Evolutionary conservation across 805 yeast genomes (phyloP).

Genomic region (Grigorovia yakushimaensis): DNA sequence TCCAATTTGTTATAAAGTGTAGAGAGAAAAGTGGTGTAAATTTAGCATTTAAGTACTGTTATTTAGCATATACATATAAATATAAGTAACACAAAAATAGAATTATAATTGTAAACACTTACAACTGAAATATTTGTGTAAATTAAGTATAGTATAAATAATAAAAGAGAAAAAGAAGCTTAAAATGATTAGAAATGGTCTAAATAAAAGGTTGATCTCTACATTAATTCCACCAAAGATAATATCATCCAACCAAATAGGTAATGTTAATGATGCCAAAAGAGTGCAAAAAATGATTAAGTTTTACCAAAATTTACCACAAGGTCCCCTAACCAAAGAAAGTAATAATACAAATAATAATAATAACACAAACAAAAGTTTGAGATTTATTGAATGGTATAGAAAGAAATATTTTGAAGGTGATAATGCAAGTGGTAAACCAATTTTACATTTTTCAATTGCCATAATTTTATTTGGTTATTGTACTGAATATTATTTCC

Average conservation of each 20-base stretch:
- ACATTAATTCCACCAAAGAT: slow-evolving; percentile 98
- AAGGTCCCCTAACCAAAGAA: slow-evolving; percentile 77
- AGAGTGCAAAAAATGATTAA: slow-evolving; percentile 91
- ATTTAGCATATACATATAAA: no score
- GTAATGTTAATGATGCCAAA: slow-evolving; percentile 93
- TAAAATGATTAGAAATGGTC: slow-evolving; percentile 31
- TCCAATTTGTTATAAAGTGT: no score
- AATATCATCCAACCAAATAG: slow-evolving; percentile 92
- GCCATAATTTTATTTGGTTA: slow-evolving; percentile 70
- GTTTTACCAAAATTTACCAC: slow-evolving; percentile 93
- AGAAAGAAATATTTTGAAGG: slow-evolving; percentile 79
- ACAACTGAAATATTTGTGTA: no score
- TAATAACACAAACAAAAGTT: neutral
- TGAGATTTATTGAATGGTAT: slow-evolving; percentile 59
- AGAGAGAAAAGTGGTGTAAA: no score
- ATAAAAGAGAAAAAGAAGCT: no score
- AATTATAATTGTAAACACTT: no score
- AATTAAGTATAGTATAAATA: no score
- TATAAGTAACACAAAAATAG: no score
- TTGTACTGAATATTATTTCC: slow-evolving; percentile 89
- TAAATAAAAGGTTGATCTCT: slow-evolving; percentile 86
- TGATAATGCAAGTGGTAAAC: slow-evolving; percentile 75
- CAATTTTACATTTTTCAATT: slow-evolving; percentile 66
- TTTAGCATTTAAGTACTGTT: no score
- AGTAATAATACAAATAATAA: slow-evolving; percentile 30